A percentile compares a stretch with the other conserved stretches of the same genome.
phyloP scores from a whole-genome alignment of 148 eudicot genomes.

The Oxyria digyna region DNA sequence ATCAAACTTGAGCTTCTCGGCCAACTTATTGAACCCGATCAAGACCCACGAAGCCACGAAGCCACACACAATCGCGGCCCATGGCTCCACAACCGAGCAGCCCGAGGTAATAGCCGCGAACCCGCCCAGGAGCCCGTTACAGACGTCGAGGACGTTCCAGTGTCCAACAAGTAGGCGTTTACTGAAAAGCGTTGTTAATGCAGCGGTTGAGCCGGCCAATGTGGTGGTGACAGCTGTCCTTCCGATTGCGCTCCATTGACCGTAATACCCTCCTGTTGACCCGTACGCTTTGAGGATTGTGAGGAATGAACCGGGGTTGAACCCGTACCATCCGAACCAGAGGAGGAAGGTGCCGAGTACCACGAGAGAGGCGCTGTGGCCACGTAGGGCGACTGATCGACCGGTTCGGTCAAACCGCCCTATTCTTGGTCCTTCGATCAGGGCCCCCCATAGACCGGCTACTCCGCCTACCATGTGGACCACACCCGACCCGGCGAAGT shows the following conservation, averaged over 20 bases:
- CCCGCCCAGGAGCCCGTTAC: conserved; percentile 52
- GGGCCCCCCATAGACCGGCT: conserved; percentile 43
- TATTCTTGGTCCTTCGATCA: conserved; percentile 32
- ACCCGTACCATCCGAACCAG: conserved; percentile 55
- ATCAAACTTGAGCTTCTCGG: conserved; percentile 23
- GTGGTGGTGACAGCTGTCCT: conserved; percentile 61
- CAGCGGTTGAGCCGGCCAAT: conserved; percentile 47
- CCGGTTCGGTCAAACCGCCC: conserved; percentile 30
- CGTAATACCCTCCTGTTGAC: conserved; percentile 21
- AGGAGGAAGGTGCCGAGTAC: conserved; percentile 45
- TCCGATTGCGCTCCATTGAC: conserved; percentile 54
- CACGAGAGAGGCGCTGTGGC: conserved; percentile 42
- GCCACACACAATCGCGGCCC: conserved; percentile 52
- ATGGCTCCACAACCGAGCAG: conserved; percentile 50
- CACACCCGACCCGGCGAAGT: conserved; percentile 48
- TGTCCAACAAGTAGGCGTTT: conserved; percentile 41
- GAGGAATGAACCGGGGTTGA: conserved; percentile 50
- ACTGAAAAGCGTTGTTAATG: conserved; percentile 40
- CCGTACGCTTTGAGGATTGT: conserved; percentile 30
- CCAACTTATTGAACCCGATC: conserved; percentile 27
- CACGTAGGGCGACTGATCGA: conserved; percentile 24
- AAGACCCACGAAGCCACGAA: conserved; percentile 35
- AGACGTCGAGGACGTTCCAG: conserved; percentile 52
- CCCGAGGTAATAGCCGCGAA: conserved; percentile 54
- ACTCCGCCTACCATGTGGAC: conserved; percentile 53